These are phyloP conservation scores for Kwoniella dendrophila DNA, from an alignment of 768 basidiomycete species.

Conservation along the genomic window DNA sequence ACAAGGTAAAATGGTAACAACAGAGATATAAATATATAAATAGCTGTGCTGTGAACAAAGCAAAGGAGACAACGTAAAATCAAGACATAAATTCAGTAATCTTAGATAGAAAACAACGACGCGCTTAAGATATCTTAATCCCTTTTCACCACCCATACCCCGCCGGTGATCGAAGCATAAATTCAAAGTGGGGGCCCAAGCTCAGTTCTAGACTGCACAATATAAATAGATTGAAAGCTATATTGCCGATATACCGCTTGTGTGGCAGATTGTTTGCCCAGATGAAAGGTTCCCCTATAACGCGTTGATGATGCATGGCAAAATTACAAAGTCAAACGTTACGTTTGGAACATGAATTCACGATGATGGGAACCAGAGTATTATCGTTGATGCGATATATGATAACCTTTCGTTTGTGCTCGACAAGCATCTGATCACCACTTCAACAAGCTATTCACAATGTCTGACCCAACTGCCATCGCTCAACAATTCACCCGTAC, in stretches of 20 bases:
- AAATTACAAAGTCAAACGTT: neutral
- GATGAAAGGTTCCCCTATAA: neutral
- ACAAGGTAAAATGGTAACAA: neutral
- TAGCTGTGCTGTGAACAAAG: conserved; percentile 2
- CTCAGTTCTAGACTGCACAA: neutral
- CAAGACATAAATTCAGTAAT: no score
- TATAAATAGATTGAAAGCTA: neutral
- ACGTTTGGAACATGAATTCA: neutral
- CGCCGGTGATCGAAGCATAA: neutral
- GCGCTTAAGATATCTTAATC: neutral
- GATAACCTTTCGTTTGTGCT: neutral
- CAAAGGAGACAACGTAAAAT: no score
- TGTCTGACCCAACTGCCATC: conserved; percentile 74
- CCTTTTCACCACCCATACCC: neutral
- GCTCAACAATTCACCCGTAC: conserved; percentile 62
- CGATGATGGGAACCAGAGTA: neutral
- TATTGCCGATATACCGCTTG: conserved; percentile 5
- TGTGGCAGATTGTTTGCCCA: conserved; percentile 7
- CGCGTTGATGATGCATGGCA: conserved; percentile 15
- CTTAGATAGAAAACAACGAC: neutral
- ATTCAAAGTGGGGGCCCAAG: neutral
- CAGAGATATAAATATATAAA: conserved; percentile 1
- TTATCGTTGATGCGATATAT: no score
- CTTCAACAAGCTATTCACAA: conserved; percentile 49
- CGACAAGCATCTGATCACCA: neutral